phyloP scores from a whole-genome alignment of 345 rosid genomes.

The Brassica nigra region DNA sequence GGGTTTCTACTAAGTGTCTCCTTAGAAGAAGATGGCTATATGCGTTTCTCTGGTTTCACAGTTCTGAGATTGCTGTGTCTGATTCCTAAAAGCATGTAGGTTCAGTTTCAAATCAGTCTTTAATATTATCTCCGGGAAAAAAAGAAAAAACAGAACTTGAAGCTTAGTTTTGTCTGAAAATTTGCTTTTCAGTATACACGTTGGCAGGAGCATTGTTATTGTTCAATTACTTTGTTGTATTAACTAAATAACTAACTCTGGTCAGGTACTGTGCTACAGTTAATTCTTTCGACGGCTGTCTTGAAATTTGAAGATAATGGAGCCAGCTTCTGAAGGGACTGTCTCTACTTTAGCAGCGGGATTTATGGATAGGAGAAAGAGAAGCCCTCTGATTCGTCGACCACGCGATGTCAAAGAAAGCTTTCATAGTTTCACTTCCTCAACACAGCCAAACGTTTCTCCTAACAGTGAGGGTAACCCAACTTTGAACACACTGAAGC shows the following conservation, averaged over 20 bases:
- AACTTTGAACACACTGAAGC: constrained; percentile 51
- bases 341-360: constrained; percentile 40
- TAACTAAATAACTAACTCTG: neutral
- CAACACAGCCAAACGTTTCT: constrained; percentile 35
- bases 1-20: no score
- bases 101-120: neutral
- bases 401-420: constrained; percentile 44
- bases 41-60: neutral
- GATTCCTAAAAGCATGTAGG: neutral
- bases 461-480: constrained; percentile 42
- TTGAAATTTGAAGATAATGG: constrained; percentile 48
- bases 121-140: neutral
- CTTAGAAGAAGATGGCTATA: no score
- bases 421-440: constrained; percentile 29
- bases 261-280: neutral
- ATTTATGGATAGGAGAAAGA: constrained; percentile 50
- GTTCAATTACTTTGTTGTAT: neutral
- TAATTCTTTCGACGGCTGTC: neutral
- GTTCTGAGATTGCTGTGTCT: neutral
- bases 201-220: neutral
- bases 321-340: constrained; percentile 36
- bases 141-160: neutral
- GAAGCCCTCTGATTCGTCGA: constrained; percentile 53
- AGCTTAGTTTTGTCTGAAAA: neutral
- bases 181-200: neutral